Evolutionary conservation across 306 rosid genomes (phyloP).

Genomic region (Ochetophila trinervis): DNA sequence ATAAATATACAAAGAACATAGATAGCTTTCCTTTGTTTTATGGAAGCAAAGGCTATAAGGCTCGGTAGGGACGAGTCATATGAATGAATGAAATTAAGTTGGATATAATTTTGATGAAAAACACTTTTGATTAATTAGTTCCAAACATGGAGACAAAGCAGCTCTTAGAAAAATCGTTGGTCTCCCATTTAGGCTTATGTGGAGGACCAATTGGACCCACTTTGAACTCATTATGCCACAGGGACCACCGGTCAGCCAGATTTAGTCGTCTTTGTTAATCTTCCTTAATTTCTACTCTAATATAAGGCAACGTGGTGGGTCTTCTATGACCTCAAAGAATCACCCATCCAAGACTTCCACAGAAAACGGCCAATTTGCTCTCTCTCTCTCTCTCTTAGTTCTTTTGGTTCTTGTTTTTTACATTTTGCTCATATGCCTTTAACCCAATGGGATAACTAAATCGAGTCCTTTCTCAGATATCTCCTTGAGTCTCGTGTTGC

Average conservation of each 20-base stretch:
- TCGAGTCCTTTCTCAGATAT: too few species aligned
- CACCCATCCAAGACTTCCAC: background rate
- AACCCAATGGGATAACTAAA: too few species aligned
- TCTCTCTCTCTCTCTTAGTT: too few species aligned
- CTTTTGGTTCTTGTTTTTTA: too few species aligned
- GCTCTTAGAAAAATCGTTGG: slow-evolving; percentile 26
- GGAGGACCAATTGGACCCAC: slow-evolving; percentile 29
- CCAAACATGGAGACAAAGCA: slow-evolving; percentile 40
- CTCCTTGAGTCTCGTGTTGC: too few species aligned
- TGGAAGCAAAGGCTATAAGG: slow-evolving; percentile 18
- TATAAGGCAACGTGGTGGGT: slow-evolving; percentile 19
- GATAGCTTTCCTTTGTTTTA: slow-evolving; percentile 19
- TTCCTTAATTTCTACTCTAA: slow-evolving; percentile 18
- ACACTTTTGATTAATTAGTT: slow-evolving; percentile 16
- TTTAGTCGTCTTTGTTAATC: background rate
- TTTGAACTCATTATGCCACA: slow-evolving; percentile 24
- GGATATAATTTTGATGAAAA: background rate
- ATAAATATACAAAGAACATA: too few species aligned
- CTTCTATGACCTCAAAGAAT: slow-evolving; percentile 9
- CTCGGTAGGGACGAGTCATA: background rate
- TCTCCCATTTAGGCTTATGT: slow-evolving; percentile 36
- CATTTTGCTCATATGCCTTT: too few species aligned
- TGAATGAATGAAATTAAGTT: background rate
- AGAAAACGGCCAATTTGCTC: too few species aligned
- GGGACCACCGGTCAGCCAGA: slow-evolving; percentile 26